These are phyloP conservation scores for Fusarium guadeloupense DNA, from an alignment of 2,329 filamentous ascomycete species.

Conservation along the genomic window DNA sequence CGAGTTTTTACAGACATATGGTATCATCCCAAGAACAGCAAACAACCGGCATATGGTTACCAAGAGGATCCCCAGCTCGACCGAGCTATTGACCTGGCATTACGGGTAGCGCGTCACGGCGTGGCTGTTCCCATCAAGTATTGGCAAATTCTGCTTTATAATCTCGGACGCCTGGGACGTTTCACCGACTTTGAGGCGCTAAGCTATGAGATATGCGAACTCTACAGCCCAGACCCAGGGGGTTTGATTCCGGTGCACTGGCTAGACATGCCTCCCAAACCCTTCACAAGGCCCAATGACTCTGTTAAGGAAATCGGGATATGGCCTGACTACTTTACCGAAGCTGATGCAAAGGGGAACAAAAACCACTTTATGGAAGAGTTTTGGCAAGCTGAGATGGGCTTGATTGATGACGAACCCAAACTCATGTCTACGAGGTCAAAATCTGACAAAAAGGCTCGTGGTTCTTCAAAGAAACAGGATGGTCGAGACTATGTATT, in stretches of 20 bases:
- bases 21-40: constrained; percentile 39
- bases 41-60: constrained; percentile 18
- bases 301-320: not conserved
- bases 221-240: constrained; percentile 47
- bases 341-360: constrained; percentile 13
- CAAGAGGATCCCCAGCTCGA: constrained; percentile 41
- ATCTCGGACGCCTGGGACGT: constrained; percentile 55
- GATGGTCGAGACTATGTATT: constrained; percentile 4
- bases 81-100: constrained; percentile 44
- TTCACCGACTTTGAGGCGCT: constrained; percentile 58
- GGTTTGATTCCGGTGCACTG: constrained; percentile 55
- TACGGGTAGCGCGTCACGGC: constrained; percentile 45
- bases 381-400: constrained; percentile 40
- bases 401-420: constrained; percentile 7
- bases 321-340: constrained; percentile 16
- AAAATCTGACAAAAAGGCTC: not conserved
- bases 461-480: not conserved
- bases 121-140: constrained; percentile 49
- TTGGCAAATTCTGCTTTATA: constrained; percentile 57
- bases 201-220: constrained; percentile 53
- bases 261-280: constrained; percentile 51
- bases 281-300: not conserved
- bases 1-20: constrained; percentile 43
- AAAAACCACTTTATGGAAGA: constrained; percentile 32
- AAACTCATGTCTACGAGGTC: not conserved